Base-by-base conservation (phyloP, 345 rosid species). In the Linum usitatissimum region DNA sequence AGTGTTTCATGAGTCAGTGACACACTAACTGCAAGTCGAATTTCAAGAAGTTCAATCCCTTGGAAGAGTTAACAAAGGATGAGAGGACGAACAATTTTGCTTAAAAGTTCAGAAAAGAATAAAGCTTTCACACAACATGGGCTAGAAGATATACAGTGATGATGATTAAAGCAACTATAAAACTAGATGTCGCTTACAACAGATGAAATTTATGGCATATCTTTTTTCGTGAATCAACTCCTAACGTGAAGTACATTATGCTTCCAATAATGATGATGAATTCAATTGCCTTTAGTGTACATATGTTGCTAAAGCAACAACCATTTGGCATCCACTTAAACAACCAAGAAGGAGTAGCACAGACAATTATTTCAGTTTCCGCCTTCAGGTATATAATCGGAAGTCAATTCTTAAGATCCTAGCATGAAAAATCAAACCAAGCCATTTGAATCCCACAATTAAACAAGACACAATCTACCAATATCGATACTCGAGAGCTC, bases 11-110 rank as follows among this genome's bases (percentile, higher is more conserved):
- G 53, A 63, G 64, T 58, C 21, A 38, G 63, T 4, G 63, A 66
- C 71, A 31, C 74, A 77, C 73, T 63, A 75, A 59, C 87, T 83
- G 83, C 71, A 71, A 65, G 60, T 64, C 53, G 17, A 61, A 9
- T 9, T 30, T 51, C 13, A 39, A 5, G 30, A 14, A 21, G 55
- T 21, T n/a, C 53, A 28, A 23, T 34, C 15, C 51, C 15, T 7
- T 45, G 1, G 17, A 45, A 45, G 38, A 45, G 51, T 15, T 45
- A 10, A 45, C 4, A 45, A 10, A 10, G 4, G 3, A 45, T 4
- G 38, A 45, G 1, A 10, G 4, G 3, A 45, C 15, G 38, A 45
- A 45, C 3, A 1, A 0, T 45, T 45, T 6, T 12, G 51, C 51
- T 0, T 15, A 45, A 45, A 45, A 4, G 0, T 6, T 2, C 51